Percentiles rank a stretch among this genome's conserved stretches.
Conservation (phyloP, 805 yeast genomes). For the Debaryomyces prosopidis region DNA sequence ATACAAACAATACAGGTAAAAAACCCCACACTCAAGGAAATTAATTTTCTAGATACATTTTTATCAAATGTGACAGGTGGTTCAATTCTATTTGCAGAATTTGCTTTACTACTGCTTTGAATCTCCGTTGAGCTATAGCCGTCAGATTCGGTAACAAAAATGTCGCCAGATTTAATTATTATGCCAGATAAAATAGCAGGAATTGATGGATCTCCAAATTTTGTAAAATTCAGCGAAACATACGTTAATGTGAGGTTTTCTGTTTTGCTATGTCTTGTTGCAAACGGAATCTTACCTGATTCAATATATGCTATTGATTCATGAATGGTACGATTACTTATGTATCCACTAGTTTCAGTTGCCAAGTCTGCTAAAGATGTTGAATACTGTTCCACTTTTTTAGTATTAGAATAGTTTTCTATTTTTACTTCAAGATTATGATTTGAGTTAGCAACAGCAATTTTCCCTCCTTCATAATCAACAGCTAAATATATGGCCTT, state of each 20-base stretch:
- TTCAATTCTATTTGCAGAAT: background rate
- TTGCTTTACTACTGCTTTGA: background rate
- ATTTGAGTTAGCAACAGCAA: constrained; percentile 59
- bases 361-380: background rate
- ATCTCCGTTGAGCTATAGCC: background rate
- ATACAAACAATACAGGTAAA: background rate
- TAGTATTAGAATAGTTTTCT: constrained; percentile 1
- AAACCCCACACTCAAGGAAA: background rate
- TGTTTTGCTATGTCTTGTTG: constrained; percentile 19
- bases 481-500: constrained; percentile 57
- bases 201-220: constrained; percentile 4
- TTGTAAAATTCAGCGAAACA: background rate
- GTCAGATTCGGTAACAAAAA: constrained; percentile 22
- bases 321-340: constrained; percentile 11
- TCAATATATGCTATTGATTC: constrained; percentile 24
- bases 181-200: constrained; percentile 29
- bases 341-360: constrained; percentile 4
- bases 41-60: background rate
- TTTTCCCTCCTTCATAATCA: constrained; percentile 54
- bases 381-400: constrained; percentile 1
- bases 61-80: background rate
- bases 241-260: constrained; percentile 10
- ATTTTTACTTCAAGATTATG: constrained; percentile 6
- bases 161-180: constrained; percentile 26
- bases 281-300: constrained; percentile 54